Evolutionary conservation across 805 yeast genomes (phyloP).

Genomic region (Metschnikowia colocasiae): DNA sequence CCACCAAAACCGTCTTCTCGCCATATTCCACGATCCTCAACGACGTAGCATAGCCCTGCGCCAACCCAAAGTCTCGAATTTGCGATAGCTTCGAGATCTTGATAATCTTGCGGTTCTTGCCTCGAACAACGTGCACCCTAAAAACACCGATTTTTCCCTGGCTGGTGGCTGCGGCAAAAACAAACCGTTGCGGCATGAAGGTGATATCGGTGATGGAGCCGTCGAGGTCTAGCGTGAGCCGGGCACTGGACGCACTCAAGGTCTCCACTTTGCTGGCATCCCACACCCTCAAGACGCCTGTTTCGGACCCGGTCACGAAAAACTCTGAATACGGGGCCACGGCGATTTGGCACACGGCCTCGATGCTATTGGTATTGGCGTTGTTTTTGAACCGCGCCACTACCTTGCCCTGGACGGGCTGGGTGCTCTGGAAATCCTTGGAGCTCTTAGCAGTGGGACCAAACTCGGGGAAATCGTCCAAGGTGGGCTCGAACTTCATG

Average conservation of each 20-base stretch:
- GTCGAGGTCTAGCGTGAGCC: conserved; percentile 41
- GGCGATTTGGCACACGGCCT: conserved; percentile 50
- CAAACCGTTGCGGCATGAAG: conserved; percentile 52
- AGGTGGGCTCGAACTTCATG: conserved; percentile 52
- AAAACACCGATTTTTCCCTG: conserved; percentile 45
- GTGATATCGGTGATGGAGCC: conserved; percentile 47
- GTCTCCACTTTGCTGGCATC: conserved; percentile 62
- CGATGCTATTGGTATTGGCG: conserved; percentile 55
- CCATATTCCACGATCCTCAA: conserved; percentile 40
- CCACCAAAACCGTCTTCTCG: conserved; percentile 43
- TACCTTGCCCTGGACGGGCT: conserved; percentile 40
- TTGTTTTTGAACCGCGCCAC: conserved; percentile 42
- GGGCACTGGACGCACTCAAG: conserved; percentile 47
- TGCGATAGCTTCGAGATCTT: conserved; percentile 24
- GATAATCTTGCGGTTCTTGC: conserved; percentile 30
- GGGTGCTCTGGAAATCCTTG: conserved; percentile 6
- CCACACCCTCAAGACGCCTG: conserved; percentile 76
- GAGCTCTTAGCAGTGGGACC: conserved; percentile 34
- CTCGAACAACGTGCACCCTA: conserved; percentile 32
- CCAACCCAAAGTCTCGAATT: conserved; percentile 12
- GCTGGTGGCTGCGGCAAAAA: conserved; percentile 52
- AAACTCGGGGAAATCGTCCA: conserved; percentile 65
- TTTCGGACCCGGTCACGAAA: conserved; percentile 74
- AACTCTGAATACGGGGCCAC: conserved; percentile 60
- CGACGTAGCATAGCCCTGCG: conserved; percentile 42